Evolutionary conservation across 164 flowering plant species (phyloP).

Genomic region (Paratinospora sagittata): DNA sequence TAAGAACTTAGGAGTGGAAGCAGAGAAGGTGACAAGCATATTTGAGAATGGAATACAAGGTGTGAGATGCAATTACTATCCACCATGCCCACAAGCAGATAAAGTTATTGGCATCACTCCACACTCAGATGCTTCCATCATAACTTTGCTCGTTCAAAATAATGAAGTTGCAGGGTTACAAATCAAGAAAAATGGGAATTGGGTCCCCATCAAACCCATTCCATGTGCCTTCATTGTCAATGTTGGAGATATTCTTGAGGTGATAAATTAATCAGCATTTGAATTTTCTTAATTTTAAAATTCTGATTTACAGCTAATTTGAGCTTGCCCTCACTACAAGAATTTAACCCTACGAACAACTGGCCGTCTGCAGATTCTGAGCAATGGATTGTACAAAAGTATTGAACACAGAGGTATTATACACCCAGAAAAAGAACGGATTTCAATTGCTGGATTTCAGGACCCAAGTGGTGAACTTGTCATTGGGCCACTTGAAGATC

Average conservation of each 20-base stretch:
- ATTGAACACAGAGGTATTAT: slow-evolving; percentile 30
- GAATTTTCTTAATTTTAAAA: no score
- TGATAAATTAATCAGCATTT: no score
- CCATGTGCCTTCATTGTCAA: slow-evolving; percentile 33
- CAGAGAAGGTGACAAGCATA: not conserved
- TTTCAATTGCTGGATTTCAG: slow-evolving; percentile 25
- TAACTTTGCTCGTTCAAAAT: slow-evolving; percentile 42
- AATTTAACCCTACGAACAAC: no score
- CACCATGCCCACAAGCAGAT: slow-evolving; percentile 8
- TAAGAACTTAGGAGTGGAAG: not conserved
- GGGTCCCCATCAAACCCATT: slow-evolving; percentile 41
- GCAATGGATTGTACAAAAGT: slow-evolving; percentile 30
- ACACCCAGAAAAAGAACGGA: slow-evolving; percentile 25
- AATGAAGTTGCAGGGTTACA: slow-evolving; percentile 44
- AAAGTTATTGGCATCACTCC: slow-evolving; percentile 35
- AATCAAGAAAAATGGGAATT: slow-evolving; percentile 39
- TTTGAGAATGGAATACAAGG: not conserved
- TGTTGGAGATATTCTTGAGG: slow-evolving; percentile 44
- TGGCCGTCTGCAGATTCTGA: slow-evolving; percentile 29
- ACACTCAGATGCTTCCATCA: slow-evolving; percentile 39
- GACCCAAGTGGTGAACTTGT: not conserved
- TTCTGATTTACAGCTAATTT: no score
- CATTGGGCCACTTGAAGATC: slow-evolving; percentile 1
- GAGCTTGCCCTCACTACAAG: no score
- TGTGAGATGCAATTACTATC: not conserved